Base-by-base conservation (phyloP, 2,329 filamentous ascomycete genomes). In the Calonectria montana region DNA sequence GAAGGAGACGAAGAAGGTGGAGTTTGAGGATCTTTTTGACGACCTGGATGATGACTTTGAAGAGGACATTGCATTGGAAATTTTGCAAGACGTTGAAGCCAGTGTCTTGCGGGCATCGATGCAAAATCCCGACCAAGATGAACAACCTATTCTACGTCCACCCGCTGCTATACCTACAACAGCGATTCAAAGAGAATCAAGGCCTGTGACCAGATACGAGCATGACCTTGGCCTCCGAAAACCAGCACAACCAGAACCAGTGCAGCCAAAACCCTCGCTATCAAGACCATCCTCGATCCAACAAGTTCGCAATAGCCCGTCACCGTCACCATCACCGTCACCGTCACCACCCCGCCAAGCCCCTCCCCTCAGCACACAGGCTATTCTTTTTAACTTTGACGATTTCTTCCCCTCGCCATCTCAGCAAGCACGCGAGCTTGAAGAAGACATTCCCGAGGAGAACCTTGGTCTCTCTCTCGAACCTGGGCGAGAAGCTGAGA, bases 341-440 rank as follows among this genome's bases (percentile, higher is more conserved):
- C 71, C 71, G 15, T 76, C 74, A 12, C 71, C 67, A 4, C 75
- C 75, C 1, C 74, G 41, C 0, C 78, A 81, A 43, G 53, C 69
- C 2, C 82, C 82, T 3, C 84, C 83, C 2, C 75, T 81, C 27
- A 88, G 87, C 73, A 91, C 89, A 0, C 89, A 90, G 71, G 82
- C 85, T 10, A 89, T 91, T n/a, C 81, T 90, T 10, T 80, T 84
- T 47, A 84, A 89, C 70, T 76, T 88, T 9, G 88, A 90, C 45
- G 88, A 90, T 66, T 86, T 90, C 72, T 88, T 90, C 53, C 88
- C 88, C 0, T 88, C 86, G n/a, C 84, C 88, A 0, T 90, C 88
- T 0, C 90, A 92, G 75, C 87, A 90, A 77, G 83, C 85, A 8
- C 83, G 86, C 21, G 89, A 91, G 77, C 80, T 91, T 2, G 86